phyloP scores from a whole-genome alignment of 2,329 filamentous ascomycete species.

The Aspergillus felis region DNA sequence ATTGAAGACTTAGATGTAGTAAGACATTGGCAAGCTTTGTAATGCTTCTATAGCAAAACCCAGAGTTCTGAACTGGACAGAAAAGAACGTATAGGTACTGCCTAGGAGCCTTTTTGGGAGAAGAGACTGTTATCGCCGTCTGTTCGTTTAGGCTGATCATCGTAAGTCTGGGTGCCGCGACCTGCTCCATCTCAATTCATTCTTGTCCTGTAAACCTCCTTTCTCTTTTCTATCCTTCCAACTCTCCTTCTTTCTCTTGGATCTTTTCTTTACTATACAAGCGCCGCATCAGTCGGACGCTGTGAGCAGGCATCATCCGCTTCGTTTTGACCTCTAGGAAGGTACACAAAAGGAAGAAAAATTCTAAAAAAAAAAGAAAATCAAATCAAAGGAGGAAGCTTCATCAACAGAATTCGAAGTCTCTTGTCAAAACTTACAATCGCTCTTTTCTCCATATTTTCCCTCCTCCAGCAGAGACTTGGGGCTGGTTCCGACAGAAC shows the following conservation, averaged over 20 bases:
- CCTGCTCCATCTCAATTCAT: conserved; percentile 1
- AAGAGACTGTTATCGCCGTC: not conserved
- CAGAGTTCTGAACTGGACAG: not conserved
- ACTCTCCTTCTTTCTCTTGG: conserved; percentile 16
- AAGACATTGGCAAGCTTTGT: not conserved
- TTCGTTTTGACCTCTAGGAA: conserved; percentile 3
- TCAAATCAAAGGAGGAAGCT: conserved; percentile 14
- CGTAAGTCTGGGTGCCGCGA: conserved; percentile 11
- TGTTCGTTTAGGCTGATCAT: conserved; percentile 20
- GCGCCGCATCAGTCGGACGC: conserved; percentile 34
- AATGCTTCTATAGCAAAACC: not conserved
- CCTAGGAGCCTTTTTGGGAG: not conserved
- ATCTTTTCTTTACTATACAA: conserved; percentile 17
- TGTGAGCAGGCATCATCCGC: conserved; percentile 32
- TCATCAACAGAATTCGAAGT: not conserved
- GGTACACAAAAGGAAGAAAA: conserved; percentile 7
- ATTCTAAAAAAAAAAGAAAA: conserved; percentile 4
- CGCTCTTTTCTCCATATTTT: conserved; percentile 14
- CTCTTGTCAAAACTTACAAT: not conserved
- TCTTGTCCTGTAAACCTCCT: conserved; percentile 10
- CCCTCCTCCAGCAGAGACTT: conserved; percentile 19
- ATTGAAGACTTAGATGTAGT: not conserved
- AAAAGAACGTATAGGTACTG: not conserved
- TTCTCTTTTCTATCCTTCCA: conserved; percentile 9
- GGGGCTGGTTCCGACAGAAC: conserved; percentile 16